These are phyloP conservation scores for Sphagnum contortum DNA, from an alignment of 225 moss, liverwort and hornwort species.

Conservation along the genomic window DNA sequence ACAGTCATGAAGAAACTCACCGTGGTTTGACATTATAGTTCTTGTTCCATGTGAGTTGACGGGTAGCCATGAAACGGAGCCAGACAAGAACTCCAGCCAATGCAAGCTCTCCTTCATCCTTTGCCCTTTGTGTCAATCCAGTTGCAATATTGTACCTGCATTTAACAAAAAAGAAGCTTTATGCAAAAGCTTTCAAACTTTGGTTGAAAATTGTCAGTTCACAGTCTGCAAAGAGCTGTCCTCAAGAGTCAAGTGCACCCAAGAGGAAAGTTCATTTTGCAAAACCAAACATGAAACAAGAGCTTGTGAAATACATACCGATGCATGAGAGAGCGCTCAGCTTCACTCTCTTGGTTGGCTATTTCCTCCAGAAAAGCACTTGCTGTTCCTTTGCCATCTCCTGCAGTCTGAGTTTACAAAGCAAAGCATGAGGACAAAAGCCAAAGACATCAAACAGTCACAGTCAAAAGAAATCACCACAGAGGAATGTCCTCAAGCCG, in stretches of 20 bases:
- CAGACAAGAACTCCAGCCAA: slow-evolving; percentile 83
- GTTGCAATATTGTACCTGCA: slow-evolving; percentile 76
- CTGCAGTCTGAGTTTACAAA: slow-evolving; percentile 31
- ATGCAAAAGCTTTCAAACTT: too few relatives aligned
- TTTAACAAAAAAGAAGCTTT: too few relatives aligned
- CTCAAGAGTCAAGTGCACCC: too few relatives aligned
- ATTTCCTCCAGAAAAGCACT: slow-evolving; percentile 70
- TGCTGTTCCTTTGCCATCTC: slow-evolving; percentile 76
- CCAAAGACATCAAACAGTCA: background rate
- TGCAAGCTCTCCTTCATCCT: slow-evolving; percentile 80
- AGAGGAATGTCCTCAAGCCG: background rate
- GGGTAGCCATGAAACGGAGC: slow-evolving; percentile 89
- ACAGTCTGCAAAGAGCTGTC: too few relatives aligned
- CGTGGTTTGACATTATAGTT: slow-evolving; percentile 97
- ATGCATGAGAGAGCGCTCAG: slow-evolving; percentile 93
- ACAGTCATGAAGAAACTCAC: slow-evolving; percentile 10
- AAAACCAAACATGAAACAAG: too few relatives aligned
- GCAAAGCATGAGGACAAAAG: background rate
- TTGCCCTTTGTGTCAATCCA: slow-evolving; percentile 62
- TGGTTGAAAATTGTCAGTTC: too few relatives aligned
- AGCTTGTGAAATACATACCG: slow-evolving; percentile 24
- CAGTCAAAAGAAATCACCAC: background rate
- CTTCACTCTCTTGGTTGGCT: slow-evolving; percentile 87
- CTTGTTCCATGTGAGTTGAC: slow-evolving; percentile 91
- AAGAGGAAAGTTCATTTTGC: too few relatives aligned